These are phyloP conservation scores for Verticillium dahliae DNA, from an alignment of 2,329 filamentous ascomycete genomes.

Conservation along the genomic window DNA sequence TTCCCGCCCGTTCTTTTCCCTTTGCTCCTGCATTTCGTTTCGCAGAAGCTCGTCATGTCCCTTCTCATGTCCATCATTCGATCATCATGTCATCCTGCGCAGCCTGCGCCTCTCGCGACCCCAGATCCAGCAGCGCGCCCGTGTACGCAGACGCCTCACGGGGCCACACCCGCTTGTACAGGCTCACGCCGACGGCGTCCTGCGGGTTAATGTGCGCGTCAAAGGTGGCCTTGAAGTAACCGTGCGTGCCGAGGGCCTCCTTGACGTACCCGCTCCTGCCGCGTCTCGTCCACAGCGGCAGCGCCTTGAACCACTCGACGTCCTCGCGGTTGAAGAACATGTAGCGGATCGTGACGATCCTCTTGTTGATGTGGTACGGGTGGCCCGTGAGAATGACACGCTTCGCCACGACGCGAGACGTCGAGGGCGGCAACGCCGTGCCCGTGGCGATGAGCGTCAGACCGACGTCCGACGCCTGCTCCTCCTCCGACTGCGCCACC, in stretches of 20 bases:
- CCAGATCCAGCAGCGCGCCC: slow-evolving; percentile 33
- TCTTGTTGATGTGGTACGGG: slow-evolving; percentile 98
- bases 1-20: background rate
- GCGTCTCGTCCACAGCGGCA: slow-evolving; percentile 89
- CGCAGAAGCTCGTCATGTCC: background rate
- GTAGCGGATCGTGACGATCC: slow-evolving; percentile 91
- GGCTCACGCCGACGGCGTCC: slow-evolving; percentile 83
- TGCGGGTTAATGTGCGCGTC: slow-evolving; percentile 94
- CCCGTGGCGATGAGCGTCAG: slow-evolving; percentile 79
- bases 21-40: background rate
- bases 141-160: slow-evolving; percentile 50
- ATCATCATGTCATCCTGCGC: slow-evolving; percentile 30
- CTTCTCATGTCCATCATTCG: slow-evolving; percentile 21
- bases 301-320: slow-evolving; percentile 93
- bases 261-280: slow-evolving; percentile 89
- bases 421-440: slow-evolving; percentile 74
- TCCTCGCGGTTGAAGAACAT: slow-evolving; percentile 99
- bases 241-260: slow-evolving; percentile 90
- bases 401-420: slow-evolving; percentile 80
- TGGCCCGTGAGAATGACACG: slow-evolving; percentile 90
- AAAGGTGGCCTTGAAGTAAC: slow-evolving; percentile 99
- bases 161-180: slow-evolving; percentile 84
- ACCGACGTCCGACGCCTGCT: slow-evolving; percentile 30
- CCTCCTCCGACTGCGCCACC: slow-evolving; percentile 30
- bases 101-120: slow-evolving; percentile 9